Evolutionary conservation across 352 stramenopile species (phyloP).

Genomic region (Phytophthora parvispora): DNA sequence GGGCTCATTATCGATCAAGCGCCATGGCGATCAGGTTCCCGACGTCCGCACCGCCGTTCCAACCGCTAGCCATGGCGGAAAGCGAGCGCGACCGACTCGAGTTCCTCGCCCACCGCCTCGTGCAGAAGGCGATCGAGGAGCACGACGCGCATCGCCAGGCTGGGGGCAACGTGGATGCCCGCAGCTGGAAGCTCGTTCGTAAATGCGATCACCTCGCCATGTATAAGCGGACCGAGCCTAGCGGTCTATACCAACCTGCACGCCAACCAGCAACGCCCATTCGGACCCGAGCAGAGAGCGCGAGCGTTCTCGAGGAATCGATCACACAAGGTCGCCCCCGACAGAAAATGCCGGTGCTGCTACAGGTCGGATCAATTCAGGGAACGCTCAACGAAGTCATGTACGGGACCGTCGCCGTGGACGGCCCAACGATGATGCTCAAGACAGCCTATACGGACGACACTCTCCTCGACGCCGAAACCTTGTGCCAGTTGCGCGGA

Average conservation of each 20-base stretch:
- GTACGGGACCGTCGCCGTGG: slow-evolving; percentile 61
- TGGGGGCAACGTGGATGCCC: slow-evolving; percentile 28
- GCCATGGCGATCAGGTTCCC: slow-evolving; percentile 41
- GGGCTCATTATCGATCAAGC: slow-evolving; percentile 12
- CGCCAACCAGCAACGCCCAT: slow-evolving; percentile 23
- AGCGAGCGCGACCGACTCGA: slow-evolving; percentile 43
- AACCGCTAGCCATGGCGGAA: slow-evolving; percentile 35
- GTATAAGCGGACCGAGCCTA: slow-evolving; percentile 30
- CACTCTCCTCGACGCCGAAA: slow-evolving; percentile 58
- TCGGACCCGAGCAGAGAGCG: slow-evolving; percentile 16
- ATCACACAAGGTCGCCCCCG: slow-evolving; percentile 25
- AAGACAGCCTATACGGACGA: slow-evolving; percentile 60
- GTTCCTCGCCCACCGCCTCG: slow-evolving; percentile 34
- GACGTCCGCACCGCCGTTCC: slow-evolving; percentile 25
- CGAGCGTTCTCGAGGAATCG: slow-evolving; percentile 14
- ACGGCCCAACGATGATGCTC: slow-evolving; percentile 56
- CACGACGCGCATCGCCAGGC: slow-evolving; percentile 32
- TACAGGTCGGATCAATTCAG: slow-evolving; percentile 48
- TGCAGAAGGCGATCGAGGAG: slow-evolving; percentile 39
- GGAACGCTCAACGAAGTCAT: slow-evolving; percentile 67
- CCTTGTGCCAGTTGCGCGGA: slow-evolving; percentile 56
- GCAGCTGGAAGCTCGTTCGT: slow-evolving; percentile 40
- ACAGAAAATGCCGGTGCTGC: slow-evolving; percentile 42
- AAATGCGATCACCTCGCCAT: slow-evolving; percentile 41
- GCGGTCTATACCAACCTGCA: slow-evolving; percentile 11